Conservation (phyloP, 768 basidiomycete species). For the Strobilomyces dryophilus region DNA sequence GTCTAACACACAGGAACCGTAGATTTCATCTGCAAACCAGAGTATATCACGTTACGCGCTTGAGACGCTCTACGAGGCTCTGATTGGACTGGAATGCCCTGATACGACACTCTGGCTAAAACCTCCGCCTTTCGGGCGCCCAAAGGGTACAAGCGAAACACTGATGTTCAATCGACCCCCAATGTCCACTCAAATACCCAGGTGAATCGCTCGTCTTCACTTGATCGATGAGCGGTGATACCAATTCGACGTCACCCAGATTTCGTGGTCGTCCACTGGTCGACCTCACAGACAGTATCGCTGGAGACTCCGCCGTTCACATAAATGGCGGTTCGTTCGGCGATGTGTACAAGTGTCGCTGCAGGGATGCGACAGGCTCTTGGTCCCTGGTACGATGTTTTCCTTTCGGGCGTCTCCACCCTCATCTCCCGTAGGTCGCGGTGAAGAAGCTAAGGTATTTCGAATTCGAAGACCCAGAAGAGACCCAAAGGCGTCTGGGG, state of each 20-base stretch:
- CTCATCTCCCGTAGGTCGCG: background rate
- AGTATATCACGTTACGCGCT: too few species aligned
- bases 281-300: slow-evolving; percentile 4
- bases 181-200: too few species aligned
- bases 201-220: background rate
- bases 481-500: background rate
- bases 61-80: too few species aligned
- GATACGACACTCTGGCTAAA: too few species aligned
- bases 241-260: too few species aligned
- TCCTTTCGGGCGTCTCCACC: background rate
- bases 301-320: background rate
- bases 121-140: too few species aligned
- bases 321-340: background rate
- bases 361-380: background rate
- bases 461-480: background rate
- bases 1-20: too few species aligned
- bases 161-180: too few species aligned
- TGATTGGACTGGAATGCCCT: too few species aligned
- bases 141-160: too few species aligned
- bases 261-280: background rate
- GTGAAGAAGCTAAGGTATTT: background rate
- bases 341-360: slow-evolving; percentile 6
- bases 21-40: too few species aligned
- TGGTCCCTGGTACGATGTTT: background rate
- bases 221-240: too few species aligned